Evolutionary conservation across 2,329 filamentous ascomycete genomes (phyloP), one percentile per base, ranked within the genome.

Genomic region (Hysterium pulicare): DNA sequence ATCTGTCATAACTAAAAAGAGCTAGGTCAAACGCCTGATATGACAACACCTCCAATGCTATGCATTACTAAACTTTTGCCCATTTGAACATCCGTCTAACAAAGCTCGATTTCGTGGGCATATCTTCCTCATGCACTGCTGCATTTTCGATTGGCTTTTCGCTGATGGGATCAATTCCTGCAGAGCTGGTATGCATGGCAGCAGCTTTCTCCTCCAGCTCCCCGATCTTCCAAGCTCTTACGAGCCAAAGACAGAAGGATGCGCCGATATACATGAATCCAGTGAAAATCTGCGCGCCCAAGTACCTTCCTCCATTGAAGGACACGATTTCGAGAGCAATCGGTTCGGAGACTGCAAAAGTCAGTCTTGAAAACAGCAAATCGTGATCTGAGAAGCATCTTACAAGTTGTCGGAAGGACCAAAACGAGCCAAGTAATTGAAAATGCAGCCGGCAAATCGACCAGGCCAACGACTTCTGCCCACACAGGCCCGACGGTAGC

Each of bases 401-500:
- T 49, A 70, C 67, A 89, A 0, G 84, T 87, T 10, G 79, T 79
- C 0, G 87, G 87, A 8, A 89, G 61, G 4, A 84, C 79, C 13
- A 91, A 74, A 5, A 82, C 72, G 20, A 90, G 58, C 87, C 87
- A 91, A 16, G 82, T 77, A 15, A 91, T 73, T 40, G 81, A 86
- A 30, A 91, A 66, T 53, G 79, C 81, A 10, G 83, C 80, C 1
- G 87, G 84, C 2, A 90, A 72, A 32, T 85, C 69, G 44, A 77
- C 76, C 4, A 91, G 62, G 0, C 86, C 86, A 22, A 90, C 79
- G 1, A 91, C 79, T 63, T 91, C 87, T 2, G 84, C 84, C 4
- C 78, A 78, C 5, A 90, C 80, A 0, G 87, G 86, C 0, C 72
- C 82, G 21, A 85, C 76, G 1, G 83, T 56, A 64, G 64, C 62